These are phyloP conservation scores for Sistotremastrum suecicum DNA, from an alignment of 768 basidiomycete genomes.

Conservation along the genomic window DNA sequence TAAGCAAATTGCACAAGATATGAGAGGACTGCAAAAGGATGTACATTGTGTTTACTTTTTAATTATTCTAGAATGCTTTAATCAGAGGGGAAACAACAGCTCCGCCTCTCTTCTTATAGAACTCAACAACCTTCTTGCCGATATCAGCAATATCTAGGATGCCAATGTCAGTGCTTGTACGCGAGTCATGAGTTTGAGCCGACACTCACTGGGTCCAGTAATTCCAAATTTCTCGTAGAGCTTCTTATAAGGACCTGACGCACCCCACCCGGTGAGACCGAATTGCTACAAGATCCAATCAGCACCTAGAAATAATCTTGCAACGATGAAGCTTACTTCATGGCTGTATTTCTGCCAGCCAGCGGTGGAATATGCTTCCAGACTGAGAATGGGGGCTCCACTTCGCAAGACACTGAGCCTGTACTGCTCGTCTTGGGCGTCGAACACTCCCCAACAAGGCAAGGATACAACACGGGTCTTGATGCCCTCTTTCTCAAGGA, in stretches of 20 bases:
- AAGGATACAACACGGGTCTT: constrained; percentile 75
- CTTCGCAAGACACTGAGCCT: constrained; percentile 72
- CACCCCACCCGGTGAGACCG: constrained; percentile 66
- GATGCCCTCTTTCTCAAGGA: constrained; percentile 63
- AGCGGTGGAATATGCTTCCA: constrained; percentile 61
- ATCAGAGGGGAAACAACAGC: constrained; percentile 60
- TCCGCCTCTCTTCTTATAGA: constrained; percentile 72
- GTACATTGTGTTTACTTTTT: background rate
- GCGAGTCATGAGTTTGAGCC: background rate
- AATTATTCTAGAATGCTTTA: constrained; percentile 41
- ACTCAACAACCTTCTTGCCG: constrained; percentile 74
- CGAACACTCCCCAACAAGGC: constrained; percentile 84
- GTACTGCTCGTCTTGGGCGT: constrained; percentile 70
- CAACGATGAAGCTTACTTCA: constrained; percentile 34
- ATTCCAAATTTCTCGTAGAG: constrained; percentile 87
- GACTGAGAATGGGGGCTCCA: constrained; percentile 78
- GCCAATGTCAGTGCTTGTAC: constrained; percentile 3
- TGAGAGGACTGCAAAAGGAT: too few species aligned
- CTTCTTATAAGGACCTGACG: constrained; percentile 80
- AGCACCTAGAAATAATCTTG: constrained; percentile 5
- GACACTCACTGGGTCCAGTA: constrained; percentile 51
- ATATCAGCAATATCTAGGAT: constrained; percentile 57
- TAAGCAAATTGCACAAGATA: too few species aligned
- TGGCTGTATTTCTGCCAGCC: constrained; percentile 89
- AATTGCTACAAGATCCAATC: constrained; percentile 34